Base-by-base conservation (phyloP, 2,329 filamentous ascomycete species). In the Colletotrichum aenigma region DNA sequence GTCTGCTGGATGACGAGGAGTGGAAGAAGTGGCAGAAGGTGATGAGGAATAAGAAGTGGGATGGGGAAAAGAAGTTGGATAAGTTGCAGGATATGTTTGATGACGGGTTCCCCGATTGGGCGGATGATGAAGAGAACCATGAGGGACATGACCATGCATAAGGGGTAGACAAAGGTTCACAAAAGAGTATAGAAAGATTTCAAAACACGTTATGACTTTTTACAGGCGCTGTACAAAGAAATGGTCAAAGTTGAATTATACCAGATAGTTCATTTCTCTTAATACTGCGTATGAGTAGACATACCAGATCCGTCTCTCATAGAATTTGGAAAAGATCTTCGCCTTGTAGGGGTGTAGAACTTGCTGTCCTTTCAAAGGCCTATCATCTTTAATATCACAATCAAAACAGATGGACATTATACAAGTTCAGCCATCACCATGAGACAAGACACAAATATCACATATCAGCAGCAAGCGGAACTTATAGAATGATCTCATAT, bases 1-100 rank as follows among this genome's bases (percentile, higher is more conserved):
- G 93, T 79, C 81, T 95, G 28, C 81, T 95, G 4, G 87, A 88
- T n/a, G 89, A 93, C 26, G 81, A 81, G 0, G 93, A 95, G 82
- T 90, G 89, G 80, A 81, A 80, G 34, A 81, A 85, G 79, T 91
- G 91, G 87, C 86, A 90, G 79, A 82, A 81, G 26, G 85, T 91
- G 6, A 91, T 91, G 89, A 81, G 84, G 6, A 84, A 85, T 56
- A 82, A 81, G 10, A 82, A 79, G 15, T 75, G 86, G 21, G 80
- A 78, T 6, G 78, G 81, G 2, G 83, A 85, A 3, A 81, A 86
- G 52, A 89, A 87, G 74, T 82, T 85, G 32, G 86, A 90, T 43
- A 86, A 83, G 43, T 74, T 92, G 71, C 82, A 84, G 55, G 84
- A 87, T 9, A 74, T 89, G 58, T 93, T 91, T 84, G 90, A 92